Evolutionary conservation across 2,329 filamentous ascomycete species (phyloP).

Genomic region (Verticillium nubilum): DNA sequence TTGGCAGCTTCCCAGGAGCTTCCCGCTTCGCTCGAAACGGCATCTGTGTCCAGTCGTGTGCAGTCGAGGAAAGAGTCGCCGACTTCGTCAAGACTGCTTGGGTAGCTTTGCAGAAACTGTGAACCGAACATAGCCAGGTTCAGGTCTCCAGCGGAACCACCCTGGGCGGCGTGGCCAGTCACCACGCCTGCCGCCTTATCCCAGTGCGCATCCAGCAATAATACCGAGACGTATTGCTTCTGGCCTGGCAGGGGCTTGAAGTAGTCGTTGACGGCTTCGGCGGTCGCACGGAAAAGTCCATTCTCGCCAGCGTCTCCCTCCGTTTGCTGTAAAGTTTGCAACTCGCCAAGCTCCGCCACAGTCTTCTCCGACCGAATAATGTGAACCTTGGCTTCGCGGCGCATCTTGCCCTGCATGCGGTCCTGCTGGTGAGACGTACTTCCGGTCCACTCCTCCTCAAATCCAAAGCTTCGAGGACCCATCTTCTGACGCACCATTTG

Average conservation of each 20-base stretch:
- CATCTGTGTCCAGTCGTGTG: slow-evolving; percentile 75
- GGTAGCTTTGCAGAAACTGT: slow-evolving; percentile 87
- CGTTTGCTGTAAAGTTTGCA: slow-evolving; percentile 59
- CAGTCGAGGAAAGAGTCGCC: slow-evolving; percentile 86
- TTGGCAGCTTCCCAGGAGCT: slow-evolving; percentile 96
- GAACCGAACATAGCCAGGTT: slow-evolving; percentile 89
- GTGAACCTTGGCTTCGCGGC: slow-evolving; percentile 88
- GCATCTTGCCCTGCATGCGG: slow-evolving; percentile 63
- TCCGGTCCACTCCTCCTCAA: slow-evolving; percentile 91
- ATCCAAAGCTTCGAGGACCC: slow-evolving; percentile 78
- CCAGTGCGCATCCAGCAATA: slow-evolving; percentile 88
- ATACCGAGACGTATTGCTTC: slow-evolving; percentile 79
- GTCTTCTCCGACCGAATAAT: slow-evolving; percentile 79
- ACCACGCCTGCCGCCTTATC: slow-evolving; percentile 66
- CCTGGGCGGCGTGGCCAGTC: slow-evolving; percentile 78
- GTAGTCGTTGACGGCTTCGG: slow-evolving; percentile 70
- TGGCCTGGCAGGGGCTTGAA: slow-evolving; percentile 72
- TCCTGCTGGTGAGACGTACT: slow-evolving; percentile 77
- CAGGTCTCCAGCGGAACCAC: slow-evolving; percentile 65
- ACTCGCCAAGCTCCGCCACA: slow-evolving; percentile 72
- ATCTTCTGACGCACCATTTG: slow-evolving; percentile 91
- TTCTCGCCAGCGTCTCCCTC: slow-evolving; percentile 59
- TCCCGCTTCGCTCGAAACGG: slow-evolving; percentile 75
- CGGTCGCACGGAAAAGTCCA: slow-evolving; percentile 70
- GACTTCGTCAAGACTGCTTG: slow-evolving; percentile 82